Evolutionary conservation across 2,329 filamentous ascomycete species (phyloP), one percentile per base, ranked within the genome.

Genomic region (Beauveria sp.): DNA sequence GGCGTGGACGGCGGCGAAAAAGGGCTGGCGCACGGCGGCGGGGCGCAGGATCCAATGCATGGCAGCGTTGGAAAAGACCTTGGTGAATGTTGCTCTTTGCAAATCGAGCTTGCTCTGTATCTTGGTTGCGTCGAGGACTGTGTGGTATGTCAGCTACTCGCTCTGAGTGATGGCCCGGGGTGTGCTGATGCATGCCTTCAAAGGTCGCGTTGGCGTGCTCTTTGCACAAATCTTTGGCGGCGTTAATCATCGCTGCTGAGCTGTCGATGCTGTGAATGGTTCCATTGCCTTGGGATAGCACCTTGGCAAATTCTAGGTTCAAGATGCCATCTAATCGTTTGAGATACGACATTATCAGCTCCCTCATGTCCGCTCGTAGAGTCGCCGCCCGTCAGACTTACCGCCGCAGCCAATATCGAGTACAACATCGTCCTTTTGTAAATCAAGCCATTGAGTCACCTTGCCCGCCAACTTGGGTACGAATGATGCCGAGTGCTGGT

Each of bases 41-140:
- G 71, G 64, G 0, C 80, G 75, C 8, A 91, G 76, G 67, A 88
- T 85, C 85, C 85, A 88, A 72, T 87, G 84, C 70, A 88, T 76
- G 0, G 85, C 85, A 0, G 85, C 85, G 66, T 88, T 88, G 60
- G 84, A 87, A 69, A 88, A 88, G 66, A 78, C 79, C 67, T 88
- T 88, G 63, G 69, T 79, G 70, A 77, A 82, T 5, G 64, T 63
- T 5, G 65, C 72, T 2, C 64, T 64, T 62, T 78, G 75, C 2
- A 81, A 70, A n/a, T n/a, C n/a, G n/a, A n/a, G n/a, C n/a, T n/a
- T 66, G 18, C 67, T 66, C 47, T 69, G 54, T 22, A 83, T 71
- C 9, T 73, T 64, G 2, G 75, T 78, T 7, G 75, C 78, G 68
- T 84, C 79, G 61, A 79, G 59, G 34, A 79, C 81, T 83, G 55